Evolutionary conservation across 148 eudicot genomes (phyloP), one percentile per base, ranked within the genome.

Genomic region (Vaccinium macrocarpon): DNA sequence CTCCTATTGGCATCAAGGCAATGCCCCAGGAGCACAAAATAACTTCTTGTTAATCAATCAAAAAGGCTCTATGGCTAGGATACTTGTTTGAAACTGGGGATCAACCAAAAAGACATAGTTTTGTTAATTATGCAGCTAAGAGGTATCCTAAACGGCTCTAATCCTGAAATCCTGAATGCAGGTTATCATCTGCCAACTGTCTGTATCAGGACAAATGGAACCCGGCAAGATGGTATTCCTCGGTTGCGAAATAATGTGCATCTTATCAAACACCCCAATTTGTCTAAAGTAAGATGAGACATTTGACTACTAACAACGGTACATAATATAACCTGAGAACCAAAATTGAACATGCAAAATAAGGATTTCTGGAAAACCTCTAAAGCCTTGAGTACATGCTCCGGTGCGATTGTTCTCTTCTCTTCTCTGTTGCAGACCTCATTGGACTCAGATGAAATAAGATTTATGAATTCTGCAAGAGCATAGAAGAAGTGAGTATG

Each of bases 341-440:
- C 8, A 16, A 77, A 80, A 86, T n/a, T n/a, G 59, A 70, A 61
- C 4, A 9, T 29, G 71, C 6, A 59, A 71, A 75, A 46, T 21
- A 82, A 56, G 70, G 7, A 12, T 61, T 13, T 11, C 42, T 50
- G 48, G 79, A 81, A 42, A 78, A 97, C 98, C 98, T 97, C 91
- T 86, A 97, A 89, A 68, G 99, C 99, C 91, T 97, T 97, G 62
- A 95, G 86, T 78, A 97, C 99, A 91, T 97, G 99, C 87, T 97
- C 98, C 27, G 98, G 99, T 23, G 98, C 98, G 84, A 97, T 97
- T 78, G 98, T 97, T 82, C 90, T 88, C 86, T 90, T 95, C 25
- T 97, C 98, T 85, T 94, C 98, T 89, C 93, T 89, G 86, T 88
- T 89, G 86, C 99, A 97, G 76, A 97, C 99, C 84, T 97, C 99